These are phyloP conservation scores for Poteriospumella lacustris DNA, from an alignment of 108 stramenopile species.

Conservation along the genomic window DNA sequence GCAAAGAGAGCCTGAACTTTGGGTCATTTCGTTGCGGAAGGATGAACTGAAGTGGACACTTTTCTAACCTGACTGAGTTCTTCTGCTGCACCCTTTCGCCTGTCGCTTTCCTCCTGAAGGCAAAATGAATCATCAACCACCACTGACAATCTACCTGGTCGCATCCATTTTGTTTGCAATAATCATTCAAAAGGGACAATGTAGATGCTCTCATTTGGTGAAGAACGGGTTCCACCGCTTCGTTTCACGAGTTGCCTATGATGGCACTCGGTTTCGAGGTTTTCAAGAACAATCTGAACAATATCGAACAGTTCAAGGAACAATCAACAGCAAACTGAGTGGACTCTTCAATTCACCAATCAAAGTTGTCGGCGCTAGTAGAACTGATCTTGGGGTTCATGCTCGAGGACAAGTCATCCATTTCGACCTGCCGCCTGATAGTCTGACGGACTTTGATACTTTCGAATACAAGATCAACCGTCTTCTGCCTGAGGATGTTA, in stretches of 20 bases:
- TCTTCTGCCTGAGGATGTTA: conserved; percentile 9
- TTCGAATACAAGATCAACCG: conserved; percentile 4
- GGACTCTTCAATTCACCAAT: neutral
- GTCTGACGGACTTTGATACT: neutral
- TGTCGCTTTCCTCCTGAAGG: too few species aligned
- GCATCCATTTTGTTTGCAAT: too few species aligned
- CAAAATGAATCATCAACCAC: too few species aligned
- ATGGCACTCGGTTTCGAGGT: conserved; percentile 41
- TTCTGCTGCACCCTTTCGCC: too few species aligned
- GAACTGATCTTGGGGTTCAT: conserved; percentile 31
- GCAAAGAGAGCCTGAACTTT: too few species aligned
- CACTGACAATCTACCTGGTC: too few species aligned
- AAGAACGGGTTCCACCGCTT: too few species aligned
- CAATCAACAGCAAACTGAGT: neutral
- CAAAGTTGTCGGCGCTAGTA: neutral
- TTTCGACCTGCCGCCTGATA: neutral
- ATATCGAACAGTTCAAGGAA: conserved; percentile 40
- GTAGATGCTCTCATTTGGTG: too few species aligned
- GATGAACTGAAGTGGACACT: too few species aligned
- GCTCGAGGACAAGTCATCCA: conserved; percentile 2
- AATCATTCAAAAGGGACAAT: too few species aligned
- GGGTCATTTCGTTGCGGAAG: too few species aligned
- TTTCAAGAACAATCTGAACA: conserved; percentile 36
- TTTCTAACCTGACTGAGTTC: too few species aligned
- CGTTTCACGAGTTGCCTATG: conserved; percentile 48